Conservation (phyloP, 2,329 filamentous ascomycete species). For the Colletotrichum horii region DNA sequence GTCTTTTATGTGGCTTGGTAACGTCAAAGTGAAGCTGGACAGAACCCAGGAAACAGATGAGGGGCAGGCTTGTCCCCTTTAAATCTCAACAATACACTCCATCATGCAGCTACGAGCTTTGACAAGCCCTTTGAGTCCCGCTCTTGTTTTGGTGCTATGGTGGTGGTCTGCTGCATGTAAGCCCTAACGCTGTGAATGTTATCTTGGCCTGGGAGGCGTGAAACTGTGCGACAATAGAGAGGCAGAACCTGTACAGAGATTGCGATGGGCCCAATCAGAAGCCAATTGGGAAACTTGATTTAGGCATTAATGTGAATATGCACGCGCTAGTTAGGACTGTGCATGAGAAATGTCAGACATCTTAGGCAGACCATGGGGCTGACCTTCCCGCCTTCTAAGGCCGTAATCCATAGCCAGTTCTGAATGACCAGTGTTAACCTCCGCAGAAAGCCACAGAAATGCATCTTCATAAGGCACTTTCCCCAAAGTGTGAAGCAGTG, state of each 20-base stretch:
- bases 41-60: neutral
- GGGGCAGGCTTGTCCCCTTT: neutral
- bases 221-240: neutral
- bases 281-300: neutral
- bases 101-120: neutral
- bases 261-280: neutral
- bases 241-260: neutral
- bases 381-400: neutral
- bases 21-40: neutral
- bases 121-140: neutral
- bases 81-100: neutral
- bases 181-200: neutral
- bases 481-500: neutral
- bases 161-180: neutral
- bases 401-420: too few species aligned
- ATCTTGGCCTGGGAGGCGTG: neutral
- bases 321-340: neutral
- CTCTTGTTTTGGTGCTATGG: neutral
- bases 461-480: neutral
- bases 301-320: neutral
- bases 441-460: neutral
- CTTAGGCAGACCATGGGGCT: neutral
- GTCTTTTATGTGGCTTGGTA: neutral
- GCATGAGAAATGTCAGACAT: neutral
- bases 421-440: neutral